Evolutionary conservation across 2,329 filamentous ascomycete genomes (phyloP), one percentile per base, ranked within the genome.

Genomic region (Dryadomyces quercivorus): DNA sequence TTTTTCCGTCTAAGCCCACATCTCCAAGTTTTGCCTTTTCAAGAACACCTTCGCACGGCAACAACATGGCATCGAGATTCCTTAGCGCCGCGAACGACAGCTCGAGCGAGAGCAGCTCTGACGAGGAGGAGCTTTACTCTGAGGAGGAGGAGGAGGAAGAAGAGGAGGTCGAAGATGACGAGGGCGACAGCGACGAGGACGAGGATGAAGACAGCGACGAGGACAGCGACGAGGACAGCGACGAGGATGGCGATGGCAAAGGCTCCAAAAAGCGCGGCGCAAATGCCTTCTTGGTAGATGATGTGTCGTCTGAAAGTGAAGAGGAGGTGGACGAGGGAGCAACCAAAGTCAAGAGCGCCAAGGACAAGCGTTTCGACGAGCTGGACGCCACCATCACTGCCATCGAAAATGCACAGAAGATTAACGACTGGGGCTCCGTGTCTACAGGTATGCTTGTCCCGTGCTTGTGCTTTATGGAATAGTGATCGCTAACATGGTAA

Each of bases 401-500:
- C 66, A 97, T 98, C 66, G 91, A 97, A 69, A 98, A 98, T 74
- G 91, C 88, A 59, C 80, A 93, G 72, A 97, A 95, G 78, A 98
- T 97, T 67, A 90, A 88, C 66, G 93, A 98, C 73, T 98, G 93
- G 93, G 87, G 86, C 61, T 84, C 92, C 59, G 94, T 97, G 62
- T 88, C 89, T 59, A 80, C 82, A 66, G 90, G 91, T 94, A 80
- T 65, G 84, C 65, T 15, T n/a, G 16, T 31, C 42, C 34, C n/a
- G 5, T n/a, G 4, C 13, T 20, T 16, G 50, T 8, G 10, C 12
- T 26, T 26, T 36, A 26, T 49, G 53, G 43, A 52, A 31, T 22
- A 31, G 38, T 7, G 16, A 4, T n/a, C 16, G 42, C 42, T 52
- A 44, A 36, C 21, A 4, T 44, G 10, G 18, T 2, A 6, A 52